Evolutionary conservation across 257 asterid genomes (phyloP), one percentile per base, ranked within the genome.

Genomic region (Leonotis leonurus): DNA sequence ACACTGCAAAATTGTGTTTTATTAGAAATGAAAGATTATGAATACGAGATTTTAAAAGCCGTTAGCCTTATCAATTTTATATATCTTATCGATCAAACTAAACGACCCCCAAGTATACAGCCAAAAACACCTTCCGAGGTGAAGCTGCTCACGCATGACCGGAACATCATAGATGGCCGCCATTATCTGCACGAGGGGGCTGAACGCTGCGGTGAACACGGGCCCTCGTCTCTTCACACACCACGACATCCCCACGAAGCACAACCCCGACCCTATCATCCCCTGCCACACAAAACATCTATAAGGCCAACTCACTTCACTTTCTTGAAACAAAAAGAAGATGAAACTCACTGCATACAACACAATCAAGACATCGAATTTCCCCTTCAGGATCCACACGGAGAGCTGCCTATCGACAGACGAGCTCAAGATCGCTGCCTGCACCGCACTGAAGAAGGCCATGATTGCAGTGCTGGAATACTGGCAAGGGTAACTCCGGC

Each of bases 241-340:
- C 95, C 97, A 86, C 5, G 96, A 74, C 93, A 86, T 83, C 37
- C 93, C 93, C 71, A 80, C 94, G 20, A 70, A 83, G 77, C 95
- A 89, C 56, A 89, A 46, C 22, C 96, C 94, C 3, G 97, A 86
- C 37, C 87, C 97, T 33, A 89, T 58, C 70, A 82, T 75, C 33
- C 95, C 97, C 95, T 88, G 82, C 65, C 62, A n/a, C 14, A 43
- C 33, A 43, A 5, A 3, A 6, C 6, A 10, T 33, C 11, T 33
- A 29, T 29, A 1, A 29, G 8, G 7, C 35, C 35, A 30, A 30
- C 2, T 30, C 7, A 4, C 5, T 5, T 30, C 35, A 30, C 7
- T 30, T 30, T 30, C 35, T 30, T 30, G 35, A 30, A 4, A 30
- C 35, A 30, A 30, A 35, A 9, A 2, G 0, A 35, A 35, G 4